Conservation (phyloP, 2,329 filamentous ascomycete genomes). For the Whalleya microplaca region DNA sequence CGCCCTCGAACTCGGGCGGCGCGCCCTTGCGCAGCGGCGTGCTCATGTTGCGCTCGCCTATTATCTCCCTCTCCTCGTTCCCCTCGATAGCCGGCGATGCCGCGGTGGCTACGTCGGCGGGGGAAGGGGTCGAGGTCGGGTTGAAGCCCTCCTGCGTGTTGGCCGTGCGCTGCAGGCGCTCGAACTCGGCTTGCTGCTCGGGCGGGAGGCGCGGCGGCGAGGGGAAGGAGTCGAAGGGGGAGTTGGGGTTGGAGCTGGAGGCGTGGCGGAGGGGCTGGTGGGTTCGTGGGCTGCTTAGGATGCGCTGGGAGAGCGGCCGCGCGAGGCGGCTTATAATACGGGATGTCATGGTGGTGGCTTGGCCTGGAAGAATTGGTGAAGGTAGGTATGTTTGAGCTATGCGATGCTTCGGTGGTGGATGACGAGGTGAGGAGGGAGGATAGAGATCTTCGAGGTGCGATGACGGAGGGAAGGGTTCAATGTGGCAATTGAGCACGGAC, state of each 20-base stretch:
- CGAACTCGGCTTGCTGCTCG: constrained; percentile 65
- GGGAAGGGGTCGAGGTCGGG: constrained; percentile 32
- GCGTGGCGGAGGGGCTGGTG: constrained; percentile 30
- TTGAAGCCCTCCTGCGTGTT: constrained; percentile 40
- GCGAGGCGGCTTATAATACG: constrained; percentile 14
- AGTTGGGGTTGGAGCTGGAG: constrained; percentile 43
- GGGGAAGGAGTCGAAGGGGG: constrained; percentile 58
- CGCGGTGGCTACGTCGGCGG: constrained; percentile 1
- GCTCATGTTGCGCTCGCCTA: background rate
- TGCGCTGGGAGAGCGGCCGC: background rate
- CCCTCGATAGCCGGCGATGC: background rate
- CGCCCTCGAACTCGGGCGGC: constrained; percentile 89
- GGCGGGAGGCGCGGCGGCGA: constrained; percentile 80
- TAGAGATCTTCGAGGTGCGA: too few relatives aligned
- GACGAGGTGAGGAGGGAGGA: too few relatives aligned
- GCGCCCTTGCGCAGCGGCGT: constrained; percentile 63
- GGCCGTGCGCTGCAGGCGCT: constrained; percentile 70
- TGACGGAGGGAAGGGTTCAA: too few relatives aligned
- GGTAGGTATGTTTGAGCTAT: too few relatives aligned
- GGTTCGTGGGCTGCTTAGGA: background rate
- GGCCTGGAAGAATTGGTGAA: too few relatives aligned
- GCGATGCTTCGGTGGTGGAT: too few relatives aligned
- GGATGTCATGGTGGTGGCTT: constrained; percentile 14
- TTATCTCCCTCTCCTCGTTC: background rate
- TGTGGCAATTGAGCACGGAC: too few relatives aligned